Percentiles rank a stretch among this genome's conserved stretches.
phyloP scores from a whole-genome alignment of 306 rosid genomes.

The Corylus americana region DNA sequence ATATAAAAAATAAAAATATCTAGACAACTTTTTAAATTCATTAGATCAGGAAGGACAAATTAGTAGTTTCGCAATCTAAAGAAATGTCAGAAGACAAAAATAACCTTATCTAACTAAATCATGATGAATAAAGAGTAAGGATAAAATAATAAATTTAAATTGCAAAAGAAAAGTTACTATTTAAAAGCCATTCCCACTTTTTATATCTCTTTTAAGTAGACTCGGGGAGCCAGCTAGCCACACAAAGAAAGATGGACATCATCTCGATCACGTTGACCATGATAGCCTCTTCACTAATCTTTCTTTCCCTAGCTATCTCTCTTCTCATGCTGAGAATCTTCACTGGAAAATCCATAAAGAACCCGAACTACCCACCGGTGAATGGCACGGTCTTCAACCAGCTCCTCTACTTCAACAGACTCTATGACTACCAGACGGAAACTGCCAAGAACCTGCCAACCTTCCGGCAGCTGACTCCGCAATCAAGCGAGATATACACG shows the following conservation, averaged over 20 bases:
- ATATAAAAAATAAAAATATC: too few relatives aligned
- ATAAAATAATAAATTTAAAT: too few relatives aligned
- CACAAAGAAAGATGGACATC: conserved; percentile 35
- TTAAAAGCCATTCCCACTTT: too few relatives aligned
- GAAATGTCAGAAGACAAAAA: too few relatives aligned
- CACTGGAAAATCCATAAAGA: conserved; percentile 54
- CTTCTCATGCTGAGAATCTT: conserved; percentile 32
- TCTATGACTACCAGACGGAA: conserved; percentile 44
- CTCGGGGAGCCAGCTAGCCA: background rate
- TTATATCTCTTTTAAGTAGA: too few relatives aligned
- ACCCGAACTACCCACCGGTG: conserved; percentile 57
- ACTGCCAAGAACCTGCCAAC: conserved; percentile 46
- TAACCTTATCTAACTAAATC: too few relatives aligned
- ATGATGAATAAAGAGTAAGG: too few relatives aligned
- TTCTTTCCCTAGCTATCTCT: conserved; percentile 29
- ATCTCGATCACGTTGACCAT: conserved; percentile 36
- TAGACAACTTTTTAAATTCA: too few relatives aligned
- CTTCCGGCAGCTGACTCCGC: conserved; percentile 41
- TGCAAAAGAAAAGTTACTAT: too few relatives aligned
- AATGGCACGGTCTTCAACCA: conserved; percentile 56
- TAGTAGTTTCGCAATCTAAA: too few relatives aligned
- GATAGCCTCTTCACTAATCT: conserved; percentile 25
- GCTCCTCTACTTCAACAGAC: conserved; percentile 45
- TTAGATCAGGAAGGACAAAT: too few relatives aligned
- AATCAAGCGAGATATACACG: conserved; percentile 50